Evolutionary conservation across 345 rosid species (phyloP), one percentile per base, ranked within the genome.

Genomic region (Citrus cavaleriei): DNA sequence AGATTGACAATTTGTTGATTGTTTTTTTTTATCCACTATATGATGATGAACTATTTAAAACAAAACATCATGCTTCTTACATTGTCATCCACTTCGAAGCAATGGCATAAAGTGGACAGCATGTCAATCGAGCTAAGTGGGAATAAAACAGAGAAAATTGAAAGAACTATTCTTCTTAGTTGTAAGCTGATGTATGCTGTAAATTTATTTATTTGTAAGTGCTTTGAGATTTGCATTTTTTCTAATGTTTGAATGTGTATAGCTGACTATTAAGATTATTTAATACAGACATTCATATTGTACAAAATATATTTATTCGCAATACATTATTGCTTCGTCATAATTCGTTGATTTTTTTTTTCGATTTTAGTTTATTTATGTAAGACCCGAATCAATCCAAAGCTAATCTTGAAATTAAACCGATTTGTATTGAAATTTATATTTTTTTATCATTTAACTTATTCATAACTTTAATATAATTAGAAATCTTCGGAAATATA

Each of bases 11-110:
- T 35, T 49, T 75, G 8, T 30, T 40, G 46, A 40, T 1, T 1
- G 16, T 40, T 59, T 35, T 35, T 40, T 59, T 35, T 35, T 24
- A 24, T 24, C 21, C 16, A 37, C 10, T 0, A 30, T 32, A 4
- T 32, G 63, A 22, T 34, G 27, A 34, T 34, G 27, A 34, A 72
- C 10, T 55, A 46, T 46, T 46, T 46, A 55, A 58, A 74, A 34
- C 58, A 22, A 46, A 46, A 46, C 71, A 68, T 68, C 7, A 61
- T 59, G 18, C 68, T 73, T 60, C 77, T 46, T 75, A 49, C 27
- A 60, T 75, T 35, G 34, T 46, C 61, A n/a, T 63, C 78, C 78
- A 59, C 73, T 51, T 51, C 28, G 55, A 71, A 61, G 10, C 21
- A 59, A 25, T 25, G 18, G 58, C 27, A 59, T 18, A 37, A 61